Conservation (phyloP, 202 grass and related monocot genomes). For the Hordeum pubiflorum region DNA sequence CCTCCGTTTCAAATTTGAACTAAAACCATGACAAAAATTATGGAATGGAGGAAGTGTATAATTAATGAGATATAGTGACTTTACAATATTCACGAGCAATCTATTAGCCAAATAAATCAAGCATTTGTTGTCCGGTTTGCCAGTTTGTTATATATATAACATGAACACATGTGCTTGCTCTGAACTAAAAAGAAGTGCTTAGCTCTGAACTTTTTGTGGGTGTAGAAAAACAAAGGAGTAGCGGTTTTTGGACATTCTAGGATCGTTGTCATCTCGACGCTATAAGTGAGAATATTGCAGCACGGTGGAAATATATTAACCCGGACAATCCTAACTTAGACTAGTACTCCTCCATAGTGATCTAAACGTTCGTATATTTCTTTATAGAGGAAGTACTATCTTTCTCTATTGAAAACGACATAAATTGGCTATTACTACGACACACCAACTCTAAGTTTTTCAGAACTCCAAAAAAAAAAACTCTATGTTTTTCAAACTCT, state of each 20-base stretch:
- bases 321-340: background rate
- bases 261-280: background rate
- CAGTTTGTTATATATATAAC: background rate
- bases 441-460: background rate
- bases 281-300: background rate
- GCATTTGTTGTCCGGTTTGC: background rate
- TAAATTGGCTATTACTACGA: background rate
- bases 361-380: too few species aligned
- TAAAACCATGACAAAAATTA: too few species aligned
- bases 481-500: background rate
- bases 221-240: background rate
- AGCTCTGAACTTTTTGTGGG: background rate
- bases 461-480: background rate
- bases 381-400: too few species aligned
- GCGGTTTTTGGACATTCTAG: background rate
- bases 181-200: too few species aligned
- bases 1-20: too few species aligned
- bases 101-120: background rate
- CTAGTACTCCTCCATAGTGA: too few species aligned
- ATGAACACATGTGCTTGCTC: background rate
- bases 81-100: too few species aligned
- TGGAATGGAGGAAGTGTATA: background rate
- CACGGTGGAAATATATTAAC: background rate
- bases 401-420: background rate
- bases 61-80: background rate